Evolutionary conservation across 768 basidiomycete genomes (phyloP).

Genomic region (Leucogyrophana mollusca): DNA sequence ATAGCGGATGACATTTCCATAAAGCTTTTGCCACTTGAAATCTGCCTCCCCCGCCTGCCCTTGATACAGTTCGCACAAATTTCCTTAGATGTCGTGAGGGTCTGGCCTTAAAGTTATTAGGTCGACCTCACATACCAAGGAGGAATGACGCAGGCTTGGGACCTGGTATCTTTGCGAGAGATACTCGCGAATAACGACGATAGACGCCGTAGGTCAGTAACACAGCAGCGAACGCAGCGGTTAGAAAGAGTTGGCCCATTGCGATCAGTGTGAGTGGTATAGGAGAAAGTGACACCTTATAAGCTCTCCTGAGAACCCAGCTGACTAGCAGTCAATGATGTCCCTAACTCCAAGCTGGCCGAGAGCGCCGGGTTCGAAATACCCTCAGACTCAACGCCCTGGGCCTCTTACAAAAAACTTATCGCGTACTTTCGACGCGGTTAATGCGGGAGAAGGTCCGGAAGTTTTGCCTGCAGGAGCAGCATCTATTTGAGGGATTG

Average conservation of each 20-base stretch:
- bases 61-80: constrained; percentile 28
- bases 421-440: not conserved
- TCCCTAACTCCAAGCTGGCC: not conserved
- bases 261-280: not conserved
- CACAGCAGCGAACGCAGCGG: constrained; percentile 7
- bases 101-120: not conserved
- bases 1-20: constrained; percentile 28
- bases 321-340: constrained; percentile 8
- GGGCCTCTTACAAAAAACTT: not conserved
- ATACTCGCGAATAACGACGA: constrained; percentile 1
- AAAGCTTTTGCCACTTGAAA: constrained; percentile 28
- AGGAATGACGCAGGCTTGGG: constrained; percentile 22
- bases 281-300: not conserved
- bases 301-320: not conserved
- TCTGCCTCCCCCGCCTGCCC: constrained; percentile 22
- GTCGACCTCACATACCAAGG: constrained; percentile 10
- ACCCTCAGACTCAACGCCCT: not conserved
- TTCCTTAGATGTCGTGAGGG: too few relatives aligned
- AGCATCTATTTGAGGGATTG: too few relatives aligned
- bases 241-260: constrained; percentile 9
- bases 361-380: constrained; percentile 3
- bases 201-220: constrained; percentile 5
- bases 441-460: not conserved
- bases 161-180: constrained; percentile 16
- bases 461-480: too few relatives aligned